Evolutionary conservation across 495 filamentous ascomycete species (phyloP).

Genomic region (Delitschia confertaspora): DNA sequence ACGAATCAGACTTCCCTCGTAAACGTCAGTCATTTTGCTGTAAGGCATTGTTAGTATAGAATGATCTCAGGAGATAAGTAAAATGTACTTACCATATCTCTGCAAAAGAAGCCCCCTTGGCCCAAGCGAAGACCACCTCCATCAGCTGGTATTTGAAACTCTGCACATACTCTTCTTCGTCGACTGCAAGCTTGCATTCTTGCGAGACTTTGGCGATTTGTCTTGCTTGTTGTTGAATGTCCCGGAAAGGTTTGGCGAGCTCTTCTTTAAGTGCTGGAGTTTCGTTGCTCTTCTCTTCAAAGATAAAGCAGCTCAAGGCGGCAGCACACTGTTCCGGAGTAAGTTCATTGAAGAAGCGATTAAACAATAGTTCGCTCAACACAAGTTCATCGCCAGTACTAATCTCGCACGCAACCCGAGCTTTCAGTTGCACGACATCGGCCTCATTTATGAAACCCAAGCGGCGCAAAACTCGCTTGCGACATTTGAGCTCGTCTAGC

Average conservation of each 20-base stretch:
- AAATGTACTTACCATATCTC: constrained; percentile 72
- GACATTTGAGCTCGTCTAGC: constrained; percentile 87
- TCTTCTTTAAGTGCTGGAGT: constrained; percentile 64
- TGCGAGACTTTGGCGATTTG: constrained; percentile 83
- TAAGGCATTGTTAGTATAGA: constrained; percentile 24
- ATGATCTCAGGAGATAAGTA: constrained; percentile 1
- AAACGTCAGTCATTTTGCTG: constrained; percentile 97
- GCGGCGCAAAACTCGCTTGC: constrained; percentile 93
- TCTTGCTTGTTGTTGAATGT: constrained; percentile 76
- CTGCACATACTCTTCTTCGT: constrained; percentile 84
- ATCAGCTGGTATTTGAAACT: constrained; percentile 88
- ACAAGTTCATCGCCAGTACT: constrained; percentile 87
- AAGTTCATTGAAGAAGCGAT: constrained; percentile 95
- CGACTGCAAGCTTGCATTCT: constrained; percentile 82
- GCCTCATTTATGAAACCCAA: constrained; percentile 89
- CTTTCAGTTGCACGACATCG: constrained; percentile 92
- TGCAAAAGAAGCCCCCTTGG: constrained; percentile 84
- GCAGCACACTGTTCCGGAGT: constrained; percentile 78
- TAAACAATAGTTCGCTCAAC: constrained; percentile 86
- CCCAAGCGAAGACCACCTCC: constrained; percentile 92
- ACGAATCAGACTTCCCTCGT: constrained; percentile 91
- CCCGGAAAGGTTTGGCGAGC: constrained; percentile 70
- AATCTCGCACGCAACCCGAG: constrained; percentile 93
- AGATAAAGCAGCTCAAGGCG: constrained; percentile 84
- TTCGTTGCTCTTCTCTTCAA: constrained; percentile 85